Evolutionary conservation across 208 protist species (phyloP).

Genomic region (Trypanosoma platydactyli): DNA sequence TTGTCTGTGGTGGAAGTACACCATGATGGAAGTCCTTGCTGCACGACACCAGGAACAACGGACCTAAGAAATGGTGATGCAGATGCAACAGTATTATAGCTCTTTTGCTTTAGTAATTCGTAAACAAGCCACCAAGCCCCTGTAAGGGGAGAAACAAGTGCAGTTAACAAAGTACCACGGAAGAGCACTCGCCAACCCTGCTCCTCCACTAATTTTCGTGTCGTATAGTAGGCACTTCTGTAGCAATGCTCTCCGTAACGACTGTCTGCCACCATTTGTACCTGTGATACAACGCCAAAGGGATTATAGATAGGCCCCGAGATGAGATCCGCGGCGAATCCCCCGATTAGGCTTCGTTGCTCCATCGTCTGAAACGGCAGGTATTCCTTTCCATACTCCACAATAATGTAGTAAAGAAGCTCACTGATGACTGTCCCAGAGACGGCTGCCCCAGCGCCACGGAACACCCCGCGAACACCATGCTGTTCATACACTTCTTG

Average conservation of each 20-base stretch:
- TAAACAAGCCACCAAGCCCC: conserved; percentile 86
- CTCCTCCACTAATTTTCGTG: conserved; percentile 51
- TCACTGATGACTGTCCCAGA: conserved; percentile 76
- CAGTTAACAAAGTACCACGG: conserved; percentile 72
- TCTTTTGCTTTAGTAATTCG: conserved; percentile 63
- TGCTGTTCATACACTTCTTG: conserved; percentile 42
- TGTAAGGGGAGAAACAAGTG: conserved; percentile 64
- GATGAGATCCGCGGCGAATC: conserved; percentile 61
- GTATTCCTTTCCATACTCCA: conserved; percentile 81
- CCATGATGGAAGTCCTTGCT: conserved; percentile 36
- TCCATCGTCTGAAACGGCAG: conserved; percentile 53
- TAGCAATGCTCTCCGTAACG: conserved; percentile 66
- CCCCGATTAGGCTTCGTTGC: conserved; percentile 73
- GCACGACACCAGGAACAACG: conserved; percentile 27
- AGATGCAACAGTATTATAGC: conserved; percentile 41
- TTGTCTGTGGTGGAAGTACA: conserved; percentile 73
- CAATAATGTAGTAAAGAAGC: conserved; percentile 68
- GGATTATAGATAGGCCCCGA: conserved; percentile 82
- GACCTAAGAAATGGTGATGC: conserved; percentile 13
- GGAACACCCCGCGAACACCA: conserved; percentile 64
- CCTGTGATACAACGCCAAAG: conserved; percentile 78
- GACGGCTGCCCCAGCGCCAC: conserved; percentile 58
- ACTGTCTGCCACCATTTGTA: conserved; percentile 83
- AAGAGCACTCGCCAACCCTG: conserved; percentile 63
- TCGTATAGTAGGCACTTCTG: conserved; percentile 64